phyloP scores from a whole-genome alignment of 495 filamentous ascomycete species.

The Amphirosellinia nigrospora region DNA sequence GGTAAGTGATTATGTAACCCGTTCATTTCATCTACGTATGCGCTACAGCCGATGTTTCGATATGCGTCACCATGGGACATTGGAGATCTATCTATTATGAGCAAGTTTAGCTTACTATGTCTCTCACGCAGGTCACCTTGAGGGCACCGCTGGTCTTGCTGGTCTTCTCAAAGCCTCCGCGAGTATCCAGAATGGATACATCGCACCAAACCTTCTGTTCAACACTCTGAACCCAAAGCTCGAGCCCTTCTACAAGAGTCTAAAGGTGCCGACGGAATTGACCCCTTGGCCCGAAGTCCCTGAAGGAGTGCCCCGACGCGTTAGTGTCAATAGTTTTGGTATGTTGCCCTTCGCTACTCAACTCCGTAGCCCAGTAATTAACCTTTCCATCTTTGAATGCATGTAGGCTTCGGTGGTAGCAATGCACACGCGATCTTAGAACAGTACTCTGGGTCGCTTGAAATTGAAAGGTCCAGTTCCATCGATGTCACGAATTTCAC shows the following conservation, averaged over 20 bases:
- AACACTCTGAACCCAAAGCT: constrained; percentile 48
- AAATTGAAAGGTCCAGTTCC: not conserved
- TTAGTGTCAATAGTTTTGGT: constrained; percentile 27
- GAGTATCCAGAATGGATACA: constrained; percentile 49
- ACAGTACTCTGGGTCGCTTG: constrained; percentile 14
- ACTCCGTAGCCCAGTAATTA: not conserved
- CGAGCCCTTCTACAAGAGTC: constrained; percentile 17
- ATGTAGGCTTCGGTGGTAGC: constrained; percentile 38
- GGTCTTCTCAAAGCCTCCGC: constrained; percentile 54
- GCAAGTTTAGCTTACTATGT: not conserved
- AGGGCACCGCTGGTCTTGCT: constrained; percentile 52
- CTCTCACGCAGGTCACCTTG: constrained; percentile 46
- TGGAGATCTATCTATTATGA: not conserved
- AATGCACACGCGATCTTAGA: constrained; percentile 45
- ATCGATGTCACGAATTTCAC: not conserved
- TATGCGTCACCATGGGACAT: not conserved
- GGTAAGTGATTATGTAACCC: not conserved
- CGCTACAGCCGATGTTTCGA: not conserved
- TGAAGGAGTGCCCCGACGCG: constrained; percentile 13
- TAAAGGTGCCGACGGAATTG: not conserved
- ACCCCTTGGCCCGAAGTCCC: constrained; percentile 15
- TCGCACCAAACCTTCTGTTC: constrained; percentile 44
- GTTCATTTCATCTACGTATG: not conserved
- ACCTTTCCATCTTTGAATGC: not conserved
- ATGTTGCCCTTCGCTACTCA: not conserved